A percentile compares a stretch with the other conserved stretches of the same genome.
Evolutionary conservation across 2,329 filamentous ascomycete species (phyloP).

Genomic region (Ophiostoma sp.): DNA sequence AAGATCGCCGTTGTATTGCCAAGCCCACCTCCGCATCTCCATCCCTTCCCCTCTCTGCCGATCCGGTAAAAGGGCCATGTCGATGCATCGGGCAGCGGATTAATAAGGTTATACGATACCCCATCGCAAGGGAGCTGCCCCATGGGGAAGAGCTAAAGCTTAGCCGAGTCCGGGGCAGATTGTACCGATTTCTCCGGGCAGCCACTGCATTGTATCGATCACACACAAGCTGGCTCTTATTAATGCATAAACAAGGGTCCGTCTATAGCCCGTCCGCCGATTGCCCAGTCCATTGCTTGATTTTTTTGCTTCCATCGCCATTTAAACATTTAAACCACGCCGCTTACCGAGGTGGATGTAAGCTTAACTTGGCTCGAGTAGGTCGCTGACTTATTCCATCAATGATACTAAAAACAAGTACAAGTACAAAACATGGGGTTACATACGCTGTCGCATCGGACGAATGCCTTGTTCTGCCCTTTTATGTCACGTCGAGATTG

Average conservation of each 20-base stretch:
- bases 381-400: neutral
- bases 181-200: conserved; percentile 1
- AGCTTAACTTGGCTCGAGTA: neutral
- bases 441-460: neutral
- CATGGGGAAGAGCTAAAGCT: conserved; percentile 7
- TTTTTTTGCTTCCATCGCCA: neutral
- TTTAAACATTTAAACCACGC: neutral
- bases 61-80: neutral
- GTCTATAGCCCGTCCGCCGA: no score
- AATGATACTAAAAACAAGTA: neutral
- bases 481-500: neutral
- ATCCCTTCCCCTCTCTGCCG: conserved; percentile 4
- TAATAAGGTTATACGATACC: neutral
- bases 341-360: neutral
- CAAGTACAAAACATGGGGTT: neutral
- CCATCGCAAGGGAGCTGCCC: conserved; percentile 1
- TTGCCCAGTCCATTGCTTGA: neutral
- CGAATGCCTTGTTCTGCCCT: neutral
- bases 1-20: conserved; percentile 3
- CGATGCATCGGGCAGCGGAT: conserved; percentile 9
- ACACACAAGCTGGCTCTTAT: neutral
- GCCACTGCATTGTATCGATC: neutral
- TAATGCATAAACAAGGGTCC: no score
- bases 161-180: neutral
- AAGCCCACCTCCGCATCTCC: conserved; percentile 6